Conservation (phyloP, 2,329 filamentous ascomycete genomes). For the Xylaria sp. region DNA sequence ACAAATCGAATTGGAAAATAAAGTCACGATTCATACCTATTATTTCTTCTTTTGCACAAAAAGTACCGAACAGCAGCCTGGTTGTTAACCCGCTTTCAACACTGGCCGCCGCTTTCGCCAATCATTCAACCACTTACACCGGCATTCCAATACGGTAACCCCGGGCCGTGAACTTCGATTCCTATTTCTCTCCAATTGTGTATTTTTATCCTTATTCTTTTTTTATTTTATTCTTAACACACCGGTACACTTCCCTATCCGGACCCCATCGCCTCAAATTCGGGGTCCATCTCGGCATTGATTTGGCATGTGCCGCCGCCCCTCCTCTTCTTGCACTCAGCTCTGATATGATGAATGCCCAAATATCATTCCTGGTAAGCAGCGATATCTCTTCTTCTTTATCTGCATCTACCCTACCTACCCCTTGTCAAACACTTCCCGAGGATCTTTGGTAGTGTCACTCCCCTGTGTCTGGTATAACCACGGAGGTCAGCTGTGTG, state of each 20-base stretch:
- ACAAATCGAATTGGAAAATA: background rate
- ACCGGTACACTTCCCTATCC: slow-evolving; percentile 7
- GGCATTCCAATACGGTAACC: slow-evolving; percentile 17
- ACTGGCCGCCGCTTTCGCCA: slow-evolving; percentile 2
- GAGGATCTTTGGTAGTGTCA: no score
- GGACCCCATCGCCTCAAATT: slow-evolving; percentile 24
- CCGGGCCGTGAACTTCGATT: slow-evolving; percentile 19
- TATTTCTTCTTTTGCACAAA: background rate
- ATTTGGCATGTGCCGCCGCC: slow-evolving; percentile 13
- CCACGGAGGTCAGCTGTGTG: background rate
- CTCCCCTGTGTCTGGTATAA: background rate
- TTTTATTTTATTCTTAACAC: background rate
- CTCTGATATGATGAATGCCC: slow-evolving; percentile 31
- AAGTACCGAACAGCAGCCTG: slow-evolving; percentile 7
- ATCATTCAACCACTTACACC: slow-evolving; percentile 24
- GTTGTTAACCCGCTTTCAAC: slow-evolving; percentile 4
- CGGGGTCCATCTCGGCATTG: slow-evolving; percentile 21
- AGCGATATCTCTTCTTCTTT: background rate
- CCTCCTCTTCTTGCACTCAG: slow-evolving; percentile 16
- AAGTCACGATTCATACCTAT: slow-evolving; percentile 6
- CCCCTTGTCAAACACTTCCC: no score
- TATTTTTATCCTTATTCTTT: slow-evolving; percentile 10
- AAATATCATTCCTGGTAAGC: slow-evolving; percentile 35
- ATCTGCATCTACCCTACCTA: background rate
- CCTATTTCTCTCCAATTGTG: background rate